phyloP scores from a whole-genome alignment of 139 green algal species.

The Chlamydomonas incerta region DNA sequence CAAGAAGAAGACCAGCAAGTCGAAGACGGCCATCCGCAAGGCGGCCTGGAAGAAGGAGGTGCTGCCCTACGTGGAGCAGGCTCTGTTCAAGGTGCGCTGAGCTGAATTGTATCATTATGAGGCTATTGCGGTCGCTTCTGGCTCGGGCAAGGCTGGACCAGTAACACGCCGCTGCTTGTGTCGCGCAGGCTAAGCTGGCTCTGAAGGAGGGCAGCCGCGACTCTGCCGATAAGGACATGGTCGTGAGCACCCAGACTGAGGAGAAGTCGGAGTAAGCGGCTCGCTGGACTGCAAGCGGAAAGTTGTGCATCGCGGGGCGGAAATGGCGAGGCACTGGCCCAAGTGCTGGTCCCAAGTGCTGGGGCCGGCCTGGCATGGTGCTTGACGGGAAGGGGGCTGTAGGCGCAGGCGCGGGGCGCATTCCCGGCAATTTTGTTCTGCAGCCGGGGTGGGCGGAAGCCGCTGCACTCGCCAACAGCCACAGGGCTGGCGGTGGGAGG shows the following conservation, averaged over 20 bases:
- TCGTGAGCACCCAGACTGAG: constrained; percentile 7
- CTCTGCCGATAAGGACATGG: constrained; percentile 43
- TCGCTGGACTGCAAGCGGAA: no score
- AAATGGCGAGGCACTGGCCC: no score
- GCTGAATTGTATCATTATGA: background rate
- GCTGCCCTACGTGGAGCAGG: constrained; percentile 37
- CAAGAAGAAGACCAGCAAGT: constrained; percentile 45
- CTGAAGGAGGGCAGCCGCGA: constrained; percentile 33
- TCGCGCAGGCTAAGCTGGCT: constrained; percentile 27
- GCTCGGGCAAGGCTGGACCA: background rate
- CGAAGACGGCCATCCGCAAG: constrained; percentile 42
- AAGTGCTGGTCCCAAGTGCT: no score
- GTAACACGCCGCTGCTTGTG: background rate
- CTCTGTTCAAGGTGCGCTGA: constrained; percentile 29
- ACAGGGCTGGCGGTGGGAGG: no score
- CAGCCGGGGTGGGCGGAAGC: no score
- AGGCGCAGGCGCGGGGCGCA: no score
- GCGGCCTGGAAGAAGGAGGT: constrained; percentile 46
- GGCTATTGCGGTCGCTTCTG: background rate
- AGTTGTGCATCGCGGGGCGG: no score
- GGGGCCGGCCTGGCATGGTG: no score
- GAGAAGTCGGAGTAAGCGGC: no score
- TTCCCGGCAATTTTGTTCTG: no score
- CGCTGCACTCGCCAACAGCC: no score
- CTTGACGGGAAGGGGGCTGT: no score